Evolutionary conservation across 331 rosid genomes (phyloP), one percentile per base, ranked within the genome.

Genomic region (Quercus lobata): DNA sequence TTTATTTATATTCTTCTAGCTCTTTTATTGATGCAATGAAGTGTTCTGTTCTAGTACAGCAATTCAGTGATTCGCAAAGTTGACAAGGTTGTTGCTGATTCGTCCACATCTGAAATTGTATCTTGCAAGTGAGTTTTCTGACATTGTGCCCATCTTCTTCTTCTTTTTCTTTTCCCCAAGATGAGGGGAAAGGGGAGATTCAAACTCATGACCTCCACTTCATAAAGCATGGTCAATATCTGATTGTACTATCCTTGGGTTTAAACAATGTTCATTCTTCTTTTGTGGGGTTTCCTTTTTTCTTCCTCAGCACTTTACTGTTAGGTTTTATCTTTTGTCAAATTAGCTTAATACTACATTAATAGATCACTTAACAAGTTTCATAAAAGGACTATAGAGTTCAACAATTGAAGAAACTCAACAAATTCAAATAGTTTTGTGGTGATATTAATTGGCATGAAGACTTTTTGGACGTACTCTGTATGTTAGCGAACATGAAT

Each of bases 21-120:
- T 21, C 61, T 5, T 57, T 71, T 62, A 34, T 63, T 70, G 73
- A 27, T 53, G 34, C 54, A 30, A 27, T 35, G 44, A 68, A 35
- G 62, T n/a, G 52, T 85, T 85, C 16, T 89, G 30, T 85, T 85
- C 16, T 89, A 21, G 44, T 80, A 79, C 97, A 94, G 98, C 88
- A 80, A 83, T 85, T 94, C 91, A 44, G 90, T 91, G 71, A 76
- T 94, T 82, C 87, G 92, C 76, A 92, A 90, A 79, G 92, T 90
- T 68, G 97, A 87, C 56, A 86, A 82, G 75, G 87, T 94, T 83
- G 75, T 94, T 83, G 76, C 87, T 3, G 87, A 87, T 79, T 12
- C 95, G 70, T 91, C 97, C 32, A 82, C 89, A 57, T 83, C 96
- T 77, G 94, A 89, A 81, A 83, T 82, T 73, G 85, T 89, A 76